phyloP scores from a whole-genome alignment of 2,329 filamentous ascomycete genomes.

The Monosporascus cannonballus region DNA sequence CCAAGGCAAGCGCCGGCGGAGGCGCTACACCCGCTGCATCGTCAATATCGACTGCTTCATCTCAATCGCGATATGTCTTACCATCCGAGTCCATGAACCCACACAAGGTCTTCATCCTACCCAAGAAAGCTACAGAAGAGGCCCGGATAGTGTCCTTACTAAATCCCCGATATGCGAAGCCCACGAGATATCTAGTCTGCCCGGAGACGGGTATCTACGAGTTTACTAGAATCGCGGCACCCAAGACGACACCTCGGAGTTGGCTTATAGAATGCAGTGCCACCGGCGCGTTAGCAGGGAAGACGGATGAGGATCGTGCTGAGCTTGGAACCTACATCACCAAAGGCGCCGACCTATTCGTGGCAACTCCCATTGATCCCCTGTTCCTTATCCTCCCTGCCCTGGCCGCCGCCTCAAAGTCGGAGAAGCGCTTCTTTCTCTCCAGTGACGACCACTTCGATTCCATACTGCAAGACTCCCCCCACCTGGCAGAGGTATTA shows the following conservation, averaged over 20 bases:
- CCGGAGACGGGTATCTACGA: slow-evolving; percentile 59
- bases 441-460: slow-evolving; percentile 69
- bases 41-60: slow-evolving; percentile 15
- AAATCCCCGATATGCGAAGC: slow-evolving; percentile 49
- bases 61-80: slow-evolving; percentile 36
- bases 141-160: slow-evolving; percentile 55
- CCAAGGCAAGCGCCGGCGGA: slow-evolving; percentile 29
- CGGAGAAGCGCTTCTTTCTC: slow-evolving; percentile 58
- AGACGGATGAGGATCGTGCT: slow-evolving; percentile 14
- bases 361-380: slow-evolving; percentile 79
- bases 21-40: slow-evolving; percentile 21
- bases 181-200: slow-evolving; percentile 56
- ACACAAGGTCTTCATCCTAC: slow-evolving; percentile 55
- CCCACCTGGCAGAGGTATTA: slow-evolving; percentile 55
- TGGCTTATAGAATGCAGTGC: slow-evolving; percentile 48
- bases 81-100: slow-evolving; percentile 34
- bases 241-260: slow-evolving; percentile 49
- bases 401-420: slow-evolving; percentile 43
- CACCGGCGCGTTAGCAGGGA: neutral
- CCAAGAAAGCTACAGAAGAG: slow-evolving; percentile 44
- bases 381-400: slow-evolving; percentile 77
- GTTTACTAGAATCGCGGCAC: slow-evolving; percentile 51
- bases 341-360: slow-evolving; percentile 66
- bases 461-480: slow-evolving; percentile 45
- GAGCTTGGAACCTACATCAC: slow-evolving; percentile 40